Base-by-base conservation (phyloP, 1,139 yeast genomes). In the Ogataea hybrid region DNA sequence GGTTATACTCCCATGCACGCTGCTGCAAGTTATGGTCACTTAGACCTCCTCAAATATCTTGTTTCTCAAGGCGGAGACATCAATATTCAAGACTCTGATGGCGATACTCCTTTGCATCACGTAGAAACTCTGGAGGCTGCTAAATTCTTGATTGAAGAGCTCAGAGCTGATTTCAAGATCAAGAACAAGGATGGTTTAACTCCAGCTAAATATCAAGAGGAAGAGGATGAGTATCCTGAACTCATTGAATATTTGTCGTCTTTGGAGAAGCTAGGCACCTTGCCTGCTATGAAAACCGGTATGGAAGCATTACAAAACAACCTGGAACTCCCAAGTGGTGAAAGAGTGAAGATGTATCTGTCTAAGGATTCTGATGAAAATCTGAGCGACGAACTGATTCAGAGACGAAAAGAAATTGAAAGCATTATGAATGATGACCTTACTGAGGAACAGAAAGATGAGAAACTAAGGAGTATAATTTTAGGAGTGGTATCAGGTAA, bases 1-100 rank as follows among this genome's bases (percentile, higher is more conserved):
- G 98, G 98, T 0, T 92, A 92, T 64, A 90, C 97, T 0, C 95
- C 97, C 10, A 74, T 92, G 22, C 98, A 92, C 62, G 98, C 98
- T 0, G 97, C 97, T 3, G 95, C 95, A 4, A 84, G 97, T 1
- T 92, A 92, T 61, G 94, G 94, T 5, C 92, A 92, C 58, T 56
- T 68, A 7, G 89, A 83, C 8, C 68, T 94, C 35, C 68, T 94
- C 38, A 64, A 68, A 42, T 74, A 72, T 47, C 71, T 92, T 40
- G 67, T 87, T 17, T 32, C 41, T 4, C 62, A 57, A 10, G 85
- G 87, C 2, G 98, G 97, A 4, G 81, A 92, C 58, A 76, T 88
- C 22, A 88, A 92, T 61, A 68, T 90, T 28, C 80, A 73, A 47
- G 99, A 92, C 55, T 69, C 69, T 25, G 98, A 94, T 54, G 97